A percentile compares a stretch with the other conserved stretches of the same genome.
phyloP scores from a whole-genome alignment of 805 yeast genomes.

The Wickerhamomyces silvicola region DNA sequence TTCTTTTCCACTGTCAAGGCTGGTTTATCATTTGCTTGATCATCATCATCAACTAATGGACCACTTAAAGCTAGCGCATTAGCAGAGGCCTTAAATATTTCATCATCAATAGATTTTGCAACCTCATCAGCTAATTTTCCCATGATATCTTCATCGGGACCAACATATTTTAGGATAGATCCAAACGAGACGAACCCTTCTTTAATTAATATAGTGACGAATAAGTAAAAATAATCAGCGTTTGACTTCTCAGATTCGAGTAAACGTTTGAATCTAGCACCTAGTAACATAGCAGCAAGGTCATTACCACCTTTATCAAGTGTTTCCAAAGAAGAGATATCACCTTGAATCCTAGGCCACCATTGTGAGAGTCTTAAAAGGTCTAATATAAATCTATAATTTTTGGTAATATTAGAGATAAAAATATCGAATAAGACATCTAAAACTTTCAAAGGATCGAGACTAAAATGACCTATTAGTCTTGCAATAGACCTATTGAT shows the following conservation, averaged over 20 bases:
- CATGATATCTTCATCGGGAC: conserved; percentile 47
- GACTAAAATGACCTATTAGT: conserved; percentile 65
- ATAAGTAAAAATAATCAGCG: conserved; percentile 37
- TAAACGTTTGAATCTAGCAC: conserved; percentile 32
- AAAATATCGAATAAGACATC: conserved; percentile 55
- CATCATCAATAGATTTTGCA: conserved; percentile 43
- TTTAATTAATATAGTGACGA: conserved; percentile 54
- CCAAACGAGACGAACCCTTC: conserved; percentile 62
- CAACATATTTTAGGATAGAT: conserved; percentile 47
- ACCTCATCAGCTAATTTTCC: conserved; percentile 35
- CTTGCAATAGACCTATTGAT: conserved; percentile 44
- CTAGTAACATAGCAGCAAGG: conserved; percentile 48
- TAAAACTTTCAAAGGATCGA: conserved; percentile 68
- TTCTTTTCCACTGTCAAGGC: conserved; percentile 3
- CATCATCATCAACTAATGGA: conserved; percentile 66
- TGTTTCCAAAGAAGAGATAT: conserved; percentile 25
- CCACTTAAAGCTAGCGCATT: conserved; percentile 87
- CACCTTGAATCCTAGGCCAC: conserved; percentile 51
- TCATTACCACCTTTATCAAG: conserved; percentile 48
- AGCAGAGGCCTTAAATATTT: conserved; percentile 55
- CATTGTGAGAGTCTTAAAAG: conserved; percentile 51
- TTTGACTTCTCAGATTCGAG: conserved; percentile 26
- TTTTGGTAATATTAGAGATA: conserved; percentile 35
- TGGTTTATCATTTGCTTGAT: conserved; percentile 29
- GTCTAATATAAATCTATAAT: conserved; percentile 40